These are phyloP conservation scores for Aureobasidium sp. DNA, from an alignment of 2,329 filamentous ascomycete species.

Conservation along the genomic window DNA sequence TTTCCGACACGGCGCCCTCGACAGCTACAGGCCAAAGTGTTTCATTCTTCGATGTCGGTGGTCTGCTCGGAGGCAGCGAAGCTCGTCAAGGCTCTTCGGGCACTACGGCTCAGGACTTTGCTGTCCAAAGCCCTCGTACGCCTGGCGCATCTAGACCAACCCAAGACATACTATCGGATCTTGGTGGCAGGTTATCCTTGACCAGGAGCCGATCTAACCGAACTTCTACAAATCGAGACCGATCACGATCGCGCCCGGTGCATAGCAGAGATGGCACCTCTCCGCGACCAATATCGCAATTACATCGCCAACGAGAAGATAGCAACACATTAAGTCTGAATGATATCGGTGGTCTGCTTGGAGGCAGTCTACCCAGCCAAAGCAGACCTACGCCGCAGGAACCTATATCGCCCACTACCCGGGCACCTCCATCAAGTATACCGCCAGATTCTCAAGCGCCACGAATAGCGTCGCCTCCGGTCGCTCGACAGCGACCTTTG, in stretches of 20 bases:
- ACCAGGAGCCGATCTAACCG: neutral
- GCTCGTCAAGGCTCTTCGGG: conserved; percentile 42
- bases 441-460: neutral
- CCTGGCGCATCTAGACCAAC: neutral
- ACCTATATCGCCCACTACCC: neutral
- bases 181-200: neutral
- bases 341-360: neutral
- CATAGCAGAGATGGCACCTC: neutral
- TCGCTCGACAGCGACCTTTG: conserved; percentile 21
- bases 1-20: conserved; percentile 16
- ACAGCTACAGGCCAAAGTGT: conserved; percentile 20
- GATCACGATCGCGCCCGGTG: neutral
- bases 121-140: conserved; percentile 15
- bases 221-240: neutral
- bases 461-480: neutral
- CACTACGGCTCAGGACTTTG: conserved; percentile 37
- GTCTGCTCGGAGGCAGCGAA: conserved; percentile 61
- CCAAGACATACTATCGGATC: conserved; percentile 17
- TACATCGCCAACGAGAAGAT: neutral
- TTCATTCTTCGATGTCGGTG: conserved; percentile 81
- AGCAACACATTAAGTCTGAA: neutral
- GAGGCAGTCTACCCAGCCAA: neutral
- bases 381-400: neutral
- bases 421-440: neutral
- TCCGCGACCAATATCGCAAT: neutral